Base-by-base conservation (phyloP, 2,329 filamentous ascomycete genomes). In the Piedraia hortae region DNA sequence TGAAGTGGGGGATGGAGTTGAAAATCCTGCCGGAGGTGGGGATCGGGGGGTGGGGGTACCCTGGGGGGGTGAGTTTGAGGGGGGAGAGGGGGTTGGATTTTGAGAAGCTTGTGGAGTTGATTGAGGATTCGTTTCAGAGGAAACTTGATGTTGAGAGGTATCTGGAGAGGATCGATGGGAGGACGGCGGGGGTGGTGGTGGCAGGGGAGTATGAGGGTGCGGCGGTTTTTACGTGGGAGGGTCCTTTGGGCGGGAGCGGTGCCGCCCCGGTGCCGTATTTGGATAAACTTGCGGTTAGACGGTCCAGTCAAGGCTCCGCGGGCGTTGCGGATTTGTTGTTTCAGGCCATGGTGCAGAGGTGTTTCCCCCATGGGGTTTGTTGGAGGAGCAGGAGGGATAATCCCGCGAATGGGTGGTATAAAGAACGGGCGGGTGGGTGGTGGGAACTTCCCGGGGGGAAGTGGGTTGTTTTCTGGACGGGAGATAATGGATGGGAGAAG, bases 401-500 rank as follows among this genome's bases (percentile, higher is more conserved):
- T 39, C 82, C 80, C 0, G 85, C 97, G 4, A 97, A 97, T 41
- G 91, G 91, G 42, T 97, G 85, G 85, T 97, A 97, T 44, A 91
- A 93, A 47, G 85, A 97, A 47, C 59, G 85, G 21, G 75, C 74
- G 2, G 52, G 61, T 21, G 85, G 85, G 0, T 80, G 68, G 2
- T 72, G 68, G 57, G 85, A 88, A 47, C 48, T 97, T 16, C 55
- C 59, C 1, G 64, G 61, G n/a, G 73, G 62, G 20, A 69, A 80
- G 34, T 97, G 85, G 85, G 77, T 78, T 3, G 91, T 93, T 78
- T 97, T 97, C 39, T 97, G 85, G 80, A 97, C 85, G 2, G 55
- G 61, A 1, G 60, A 62, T n/a, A n/a, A n/a, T n/a, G n/a, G n/a
- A n/a, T n/a, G n/a, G n/a, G n/a, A n/a, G n/a, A n/a, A n/a, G n/a